Percentiles rank a stretch among this genome's conserved stretches.
Evolutionary conservation across 2,329 filamentous ascomycete genomes (phyloP).

Genomic region (Gremmenia infestans): DNA sequence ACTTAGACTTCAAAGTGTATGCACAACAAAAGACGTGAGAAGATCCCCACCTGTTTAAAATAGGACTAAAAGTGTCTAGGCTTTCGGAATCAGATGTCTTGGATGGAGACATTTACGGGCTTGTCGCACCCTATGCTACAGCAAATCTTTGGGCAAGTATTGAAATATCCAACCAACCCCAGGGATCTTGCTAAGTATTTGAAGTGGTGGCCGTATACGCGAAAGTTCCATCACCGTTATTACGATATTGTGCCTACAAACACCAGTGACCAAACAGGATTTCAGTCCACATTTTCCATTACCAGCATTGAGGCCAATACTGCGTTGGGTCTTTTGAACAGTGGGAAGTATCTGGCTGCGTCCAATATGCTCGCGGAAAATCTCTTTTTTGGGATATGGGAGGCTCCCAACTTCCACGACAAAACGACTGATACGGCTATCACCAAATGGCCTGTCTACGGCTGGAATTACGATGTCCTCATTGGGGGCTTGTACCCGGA

Average conservation of each 20-base stretch:
- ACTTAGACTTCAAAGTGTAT: conserved; percentile 13
- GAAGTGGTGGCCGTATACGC: conserved; percentile 17
- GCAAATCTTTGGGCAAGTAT: conserved; percentile 12
- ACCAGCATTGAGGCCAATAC: conserved; percentile 12
- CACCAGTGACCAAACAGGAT: conserved; percentile 9
- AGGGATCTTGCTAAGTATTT: background rate
- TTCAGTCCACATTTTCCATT: conserved; percentile 19
- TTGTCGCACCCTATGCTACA: conserved; percentile 16
- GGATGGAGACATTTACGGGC: conserved; percentile 14
- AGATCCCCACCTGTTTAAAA: background rate
- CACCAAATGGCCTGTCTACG: conserved; percentile 16
- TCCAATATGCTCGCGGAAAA: conserved; percentile 18
- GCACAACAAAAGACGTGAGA: conserved; percentile 12
- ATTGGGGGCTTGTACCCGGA: conserved; percentile 18
- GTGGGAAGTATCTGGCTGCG: conserved; percentile 13
- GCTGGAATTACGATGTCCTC: conserved; percentile 18
- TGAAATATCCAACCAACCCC: background rate
- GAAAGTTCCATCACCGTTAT: conserved; percentile 17
- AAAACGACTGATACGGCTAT: conserved; percentile 9
- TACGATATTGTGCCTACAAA: conserved; percentile 17
- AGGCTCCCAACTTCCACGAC: conserved; percentile 17
- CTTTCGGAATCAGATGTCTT: conserved; percentile 13
- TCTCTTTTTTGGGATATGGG: conserved; percentile 16
- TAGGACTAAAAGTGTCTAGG: background rate
- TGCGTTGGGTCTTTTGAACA: conserved; percentile 12